Evolutionary conservation across 2,329 filamentous ascomycete species (phyloP), one percentile per base, ranked within the genome.

Genomic region (Colletotrichum sidae): DNA sequence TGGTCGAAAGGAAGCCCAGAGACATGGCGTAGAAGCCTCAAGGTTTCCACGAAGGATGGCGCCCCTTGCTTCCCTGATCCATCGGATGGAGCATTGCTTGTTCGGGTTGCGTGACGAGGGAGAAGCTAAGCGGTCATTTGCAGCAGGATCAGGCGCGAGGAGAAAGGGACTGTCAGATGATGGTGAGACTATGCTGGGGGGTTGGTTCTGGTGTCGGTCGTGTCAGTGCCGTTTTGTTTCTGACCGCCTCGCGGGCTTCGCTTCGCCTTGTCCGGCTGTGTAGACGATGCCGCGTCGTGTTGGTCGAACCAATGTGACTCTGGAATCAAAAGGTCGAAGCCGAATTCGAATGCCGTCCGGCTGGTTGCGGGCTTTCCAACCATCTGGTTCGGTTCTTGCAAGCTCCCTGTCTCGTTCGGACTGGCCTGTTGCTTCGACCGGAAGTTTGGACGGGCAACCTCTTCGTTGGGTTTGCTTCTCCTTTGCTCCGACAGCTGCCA

Each of bases 1-100:
- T 56, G 52, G 41, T 34, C 55, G 54, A n/a, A 65, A 65, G 59
- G 35, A 62, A 65, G 33, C 25, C 55, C 53, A 58, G 62, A 45
- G 42, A 15, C 44, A 17, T 46, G 44, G 46, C 25, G 25, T 56
- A 42, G 41, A 51, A 60, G 44, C 39, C 42, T 49, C 37, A 46
- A 52, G 35, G 59, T 51, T 56, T 53, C 45, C 50, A 53, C 41
- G 35, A 12, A 38, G 17, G 38, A 39, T 50, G 33, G 39, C 4
- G 33, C 17, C 47, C 56, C 56, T 52, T 44, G 39, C 38, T 17
- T 10, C 5, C 11, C 12, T 35, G 37, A 17, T 13, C 15, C 13
- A 41, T 39, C 45, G 15, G 35, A 25, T 10, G 25, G 17, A 33
- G 45, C 7, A 34, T 34, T 35, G 47, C 12, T 37, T 39, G 39